Evolutionary conservation across 116 monocot genomes (phyloP), one percentile per base, ranked within the genome.

Genomic region (Cymodocea nodosa): DNA sequence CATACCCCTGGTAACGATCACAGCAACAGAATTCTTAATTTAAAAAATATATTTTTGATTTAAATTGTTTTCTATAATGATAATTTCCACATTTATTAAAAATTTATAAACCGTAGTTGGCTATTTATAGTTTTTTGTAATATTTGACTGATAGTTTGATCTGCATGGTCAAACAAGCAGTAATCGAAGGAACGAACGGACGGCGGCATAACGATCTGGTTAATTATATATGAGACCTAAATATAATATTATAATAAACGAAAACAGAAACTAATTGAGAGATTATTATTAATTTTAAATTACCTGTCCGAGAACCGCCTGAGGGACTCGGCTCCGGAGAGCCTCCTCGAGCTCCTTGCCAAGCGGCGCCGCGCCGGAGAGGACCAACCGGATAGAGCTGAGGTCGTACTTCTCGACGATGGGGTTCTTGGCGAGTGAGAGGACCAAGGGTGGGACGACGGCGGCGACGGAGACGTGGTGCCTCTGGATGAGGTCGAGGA

Each of bases 361-460:
- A 6, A 94, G 76, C 59, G 94, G 94, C 57, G 94, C 94, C 9
- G 84, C 94, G 5, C 94, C 94, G 6, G 89, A 94, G 9, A 94
- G 65, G 2, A 94, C 84, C 35, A 82, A 80, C 69, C 86, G 66
- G 30, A 94, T 74, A 1, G 89, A 89, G 67, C 81, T 72, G 16
- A 94, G 69, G 60, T 89, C 84, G 62, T 89, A 81, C 62, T 59
- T 75, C 71, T 84, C 94, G 49, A 89, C 86, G 37, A 60, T 56
- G 7, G 84, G 75, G 40, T 71, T 82, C 81, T 94, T 94, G 12
- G 89, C 86, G 56, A 94, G 74, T 51, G 89, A 74, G 63, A 94
- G 79, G 62, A 94, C 94, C 37, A 74, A 44, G 5, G 74, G 94
- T 63, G 94, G 94, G 74, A 94, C 94, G 25, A 94, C 89, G 56